phyloP scores from a whole-genome alignment of 768 basidiomycete genomes.

The Serendipita vermifera region DNA sequence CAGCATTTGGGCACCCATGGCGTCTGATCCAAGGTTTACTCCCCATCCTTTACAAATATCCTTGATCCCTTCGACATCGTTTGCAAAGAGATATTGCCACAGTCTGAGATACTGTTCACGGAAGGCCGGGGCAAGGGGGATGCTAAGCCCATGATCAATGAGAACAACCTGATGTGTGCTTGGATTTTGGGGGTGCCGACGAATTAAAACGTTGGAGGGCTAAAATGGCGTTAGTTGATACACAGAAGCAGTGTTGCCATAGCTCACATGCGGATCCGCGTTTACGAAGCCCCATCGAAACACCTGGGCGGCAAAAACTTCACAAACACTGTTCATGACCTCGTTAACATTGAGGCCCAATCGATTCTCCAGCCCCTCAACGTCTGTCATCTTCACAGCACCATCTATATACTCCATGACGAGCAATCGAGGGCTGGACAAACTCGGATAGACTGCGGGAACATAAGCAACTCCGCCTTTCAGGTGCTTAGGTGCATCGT shows the following conservation, averaged over 20 bases:
- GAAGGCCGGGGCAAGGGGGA: conserved; percentile 53
- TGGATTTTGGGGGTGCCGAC: conserved; percentile 35
- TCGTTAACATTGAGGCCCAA: conserved; percentile 25
- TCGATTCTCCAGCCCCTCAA: conserved; percentile 20
- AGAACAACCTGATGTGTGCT: conserved; percentile 54
- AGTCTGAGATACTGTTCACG: conserved; percentile 61
- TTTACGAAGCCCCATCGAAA: conserved; percentile 88
- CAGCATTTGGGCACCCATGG: conserved; percentile 17
- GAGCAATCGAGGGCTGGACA: conserved; percentile 3
- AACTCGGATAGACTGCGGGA: neutral
- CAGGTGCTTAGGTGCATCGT: neutral
- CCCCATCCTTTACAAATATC: conserved; percentile 25
- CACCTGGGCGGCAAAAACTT: conserved; percentile 78
- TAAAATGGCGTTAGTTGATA: conserved; percentile 43
- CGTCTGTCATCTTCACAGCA: conserved; percentile 26
- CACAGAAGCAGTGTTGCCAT: neutral
- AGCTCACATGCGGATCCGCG: conserved; percentile 42
- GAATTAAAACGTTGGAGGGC: conserved; percentile 63
- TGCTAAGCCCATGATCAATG: conserved; percentile 88
- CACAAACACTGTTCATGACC: conserved; percentile 77
- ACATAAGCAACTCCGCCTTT: neutral
- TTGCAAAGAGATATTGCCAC: conserved; percentile 38
- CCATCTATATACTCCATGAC: conserved; percentile 13
- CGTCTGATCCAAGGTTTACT: conserved; percentile 15
- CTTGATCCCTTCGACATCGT: conserved; percentile 25